phyloP scores from a whole-genome alignment of 257 asterid genomes.

The Craterostigma plantagineum region DNA sequence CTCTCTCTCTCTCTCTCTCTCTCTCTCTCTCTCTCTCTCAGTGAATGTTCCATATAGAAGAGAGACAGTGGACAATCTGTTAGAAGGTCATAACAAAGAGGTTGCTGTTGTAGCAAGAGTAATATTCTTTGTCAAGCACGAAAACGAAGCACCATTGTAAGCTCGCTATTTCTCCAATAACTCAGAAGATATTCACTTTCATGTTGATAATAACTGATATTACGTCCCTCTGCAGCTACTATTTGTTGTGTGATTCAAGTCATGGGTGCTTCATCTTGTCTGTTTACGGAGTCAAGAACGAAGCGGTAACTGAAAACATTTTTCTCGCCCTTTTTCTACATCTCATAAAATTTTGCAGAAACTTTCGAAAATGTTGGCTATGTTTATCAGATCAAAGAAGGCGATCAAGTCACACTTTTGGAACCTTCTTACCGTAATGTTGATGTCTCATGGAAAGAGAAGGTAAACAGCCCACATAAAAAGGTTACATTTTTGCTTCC shows the following conservation, averaged over 20 bases:
- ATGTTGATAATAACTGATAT: conserved; percentile 1
- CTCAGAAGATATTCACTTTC: neutral
- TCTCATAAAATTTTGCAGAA: neutral
- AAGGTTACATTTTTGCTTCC: neutral
- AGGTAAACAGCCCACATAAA: conserved; percentile 28
- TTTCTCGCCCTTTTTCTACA: neutral
- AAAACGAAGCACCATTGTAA: conserved; percentile 57
- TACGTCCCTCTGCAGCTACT: conserved; percentile 33
- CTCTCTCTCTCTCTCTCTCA: conserved; percentile 4
- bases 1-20: conserved; percentile 1
- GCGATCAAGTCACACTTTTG: conserved; percentile 58
- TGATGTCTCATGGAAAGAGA: conserved; percentile 64
- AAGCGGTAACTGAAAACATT: conserved; percentile 21
- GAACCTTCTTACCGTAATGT: conserved; percentile 50
- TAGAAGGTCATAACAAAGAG: conserved; percentile 76
- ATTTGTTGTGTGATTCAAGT: conserved; percentile 63
- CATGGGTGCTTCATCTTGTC: conserved; percentile 52
- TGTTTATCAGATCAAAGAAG: conserved; percentile 56
- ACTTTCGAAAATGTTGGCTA: conserved; percentile 3
- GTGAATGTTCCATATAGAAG: conserved; percentile 56
- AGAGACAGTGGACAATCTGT: conserved; percentile 36
- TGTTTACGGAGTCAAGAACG: conserved; percentile 47
- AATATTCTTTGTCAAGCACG: conserved; percentile 43
- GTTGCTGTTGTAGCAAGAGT: conserved; percentile 61
- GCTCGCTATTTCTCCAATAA: conserved; percentile 15